Evolutionary conservation across 805 yeast species (phyloP).

Genomic region (Candida maltosa): DNA sequence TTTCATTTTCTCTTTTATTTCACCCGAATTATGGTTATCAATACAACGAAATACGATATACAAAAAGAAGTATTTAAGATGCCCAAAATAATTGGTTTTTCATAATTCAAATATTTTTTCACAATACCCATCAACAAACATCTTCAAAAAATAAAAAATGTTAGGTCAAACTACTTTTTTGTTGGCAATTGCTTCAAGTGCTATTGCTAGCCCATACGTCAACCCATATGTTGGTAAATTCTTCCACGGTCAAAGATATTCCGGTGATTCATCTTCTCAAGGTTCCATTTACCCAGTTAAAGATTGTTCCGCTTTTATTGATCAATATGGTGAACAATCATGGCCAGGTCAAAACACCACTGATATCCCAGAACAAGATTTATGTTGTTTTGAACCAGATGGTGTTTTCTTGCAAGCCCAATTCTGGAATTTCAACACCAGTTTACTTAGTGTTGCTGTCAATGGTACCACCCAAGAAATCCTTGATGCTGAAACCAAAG

Average conservation of each 20-base stretch:
- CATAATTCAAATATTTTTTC: too few relatives aligned
- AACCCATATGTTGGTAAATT: conserved; percentile 8
- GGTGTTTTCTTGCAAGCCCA: conserved; percentile 41
- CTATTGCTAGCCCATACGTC: conserved; percentile 5
- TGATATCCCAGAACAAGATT: conserved; percentile 40
- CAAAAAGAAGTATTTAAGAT: too few relatives aligned
- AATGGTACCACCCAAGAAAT: conserved; percentile 8
- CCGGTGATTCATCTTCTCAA: conserved; percentile 6
- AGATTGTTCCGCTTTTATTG: conserved; percentile 4
- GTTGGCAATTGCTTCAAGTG: background rate
- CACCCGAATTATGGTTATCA: too few relatives aligned
- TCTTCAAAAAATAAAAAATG: too few relatives aligned
- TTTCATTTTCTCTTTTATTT: too few relatives aligned
- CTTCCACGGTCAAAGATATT: conserved; percentile 7
- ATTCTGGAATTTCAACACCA: conserved; percentile 28
- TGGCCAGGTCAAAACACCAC: conserved; percentile 12
- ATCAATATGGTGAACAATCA: conserved; percentile 15
- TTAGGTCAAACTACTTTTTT: conserved; percentile 35
- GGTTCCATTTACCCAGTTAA: conserved; percentile 5
- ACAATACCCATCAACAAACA: too few relatives aligned
- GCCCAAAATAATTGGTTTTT: too few relatives aligned
- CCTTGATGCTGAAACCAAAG: conserved; percentile 1
- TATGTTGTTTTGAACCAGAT: conserved; percentile 40
- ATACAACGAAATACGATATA: too few relatives aligned
- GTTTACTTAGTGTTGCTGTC: conserved; percentile 14